Evolutionary conservation across 2,329 filamentous ascomycete species (phyloP).

Genomic region (Nemania sp.): DNA sequence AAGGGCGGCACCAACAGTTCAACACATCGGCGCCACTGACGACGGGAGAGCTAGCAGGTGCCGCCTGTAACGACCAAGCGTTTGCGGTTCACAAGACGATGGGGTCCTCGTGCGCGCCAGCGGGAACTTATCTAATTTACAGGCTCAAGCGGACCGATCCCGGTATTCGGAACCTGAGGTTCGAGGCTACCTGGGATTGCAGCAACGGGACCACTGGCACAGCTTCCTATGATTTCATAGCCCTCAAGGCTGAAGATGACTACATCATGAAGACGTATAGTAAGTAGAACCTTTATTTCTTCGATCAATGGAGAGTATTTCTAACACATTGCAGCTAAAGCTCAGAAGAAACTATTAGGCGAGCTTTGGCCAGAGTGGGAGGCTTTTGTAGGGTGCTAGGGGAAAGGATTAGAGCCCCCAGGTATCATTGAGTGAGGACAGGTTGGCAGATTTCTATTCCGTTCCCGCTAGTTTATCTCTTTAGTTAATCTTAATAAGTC

Average conservation of each 20-base stretch:
- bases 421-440: neutral
- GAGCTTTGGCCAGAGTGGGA: constrained; percentile 21
- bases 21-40: constrained; percentile 1
- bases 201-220: neutral
- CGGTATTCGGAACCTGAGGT: constrained; percentile 5
- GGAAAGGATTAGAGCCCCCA: neutral
- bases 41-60: neutral
- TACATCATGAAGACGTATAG: neutral
- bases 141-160: neutral
- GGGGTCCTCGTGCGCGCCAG: constrained; percentile 8
- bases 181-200: constrained; percentile 23
- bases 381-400: neutral
- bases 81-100: constrained; percentile 4
- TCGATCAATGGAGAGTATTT: neutral
- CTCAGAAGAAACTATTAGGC: constrained; percentile 7
- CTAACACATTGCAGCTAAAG: neutral
- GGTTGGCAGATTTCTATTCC: constrained; percentile 5
- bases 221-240: constrained; percentile 11
- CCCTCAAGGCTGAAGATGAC: neutral
- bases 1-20: neutral
- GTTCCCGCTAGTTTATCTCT: no score
- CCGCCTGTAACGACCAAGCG: neutral
- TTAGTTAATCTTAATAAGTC: no score
- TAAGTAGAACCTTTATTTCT: neutral
- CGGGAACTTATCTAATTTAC: constrained; percentile 19